Percentiles rank a stretch among this genome's conserved stretches.
These are phyloP conservation scores for Scenedesmus sp. DNA, from an alignment of 163 green algal species.

Conservation along the genomic window DNA sequence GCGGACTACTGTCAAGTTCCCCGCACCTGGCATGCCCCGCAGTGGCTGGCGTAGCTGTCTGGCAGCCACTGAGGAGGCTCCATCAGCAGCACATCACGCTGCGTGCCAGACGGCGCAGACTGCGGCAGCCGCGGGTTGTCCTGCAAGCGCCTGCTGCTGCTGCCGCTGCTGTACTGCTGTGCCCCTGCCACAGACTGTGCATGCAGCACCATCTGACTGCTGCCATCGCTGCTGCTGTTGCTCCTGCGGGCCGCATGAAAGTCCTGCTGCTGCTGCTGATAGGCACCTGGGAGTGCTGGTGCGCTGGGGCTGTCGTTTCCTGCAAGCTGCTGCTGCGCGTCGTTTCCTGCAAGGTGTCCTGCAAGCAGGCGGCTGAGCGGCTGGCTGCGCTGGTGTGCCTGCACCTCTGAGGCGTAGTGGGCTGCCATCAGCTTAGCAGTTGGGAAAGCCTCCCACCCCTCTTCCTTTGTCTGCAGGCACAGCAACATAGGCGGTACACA, in stretches of 20 bases:
- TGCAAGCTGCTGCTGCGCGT: neutral
- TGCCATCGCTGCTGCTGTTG: neutral
- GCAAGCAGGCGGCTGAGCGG: slow-evolving; percentile 24
- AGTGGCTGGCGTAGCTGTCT: slow-evolving; percentile 69
- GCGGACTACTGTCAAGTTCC: neutral
- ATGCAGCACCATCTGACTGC: neutral
- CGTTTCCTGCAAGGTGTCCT: neutral
- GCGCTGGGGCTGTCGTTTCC: neutral
- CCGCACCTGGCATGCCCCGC: slow-evolving; percentile 62
- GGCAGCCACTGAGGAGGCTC: slow-evolving; percentile 84
- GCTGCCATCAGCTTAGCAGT: slow-evolving; percentile 53
- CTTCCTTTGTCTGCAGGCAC: slow-evolving; percentile 59
- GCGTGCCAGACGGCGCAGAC: slow-evolving; percentile 19
- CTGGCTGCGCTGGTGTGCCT: neutral
- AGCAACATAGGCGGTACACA: slow-evolving; percentile 7
- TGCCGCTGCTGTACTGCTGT: neutral
- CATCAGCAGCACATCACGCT: slow-evolving; percentile 68
- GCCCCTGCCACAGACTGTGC: neutral
- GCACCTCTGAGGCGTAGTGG: slow-evolving; percentile 48
- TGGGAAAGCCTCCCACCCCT: slow-evolving; percentile 80
- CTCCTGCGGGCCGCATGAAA: too few relatives aligned
- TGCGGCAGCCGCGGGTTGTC: slow-evolving; percentile 20
- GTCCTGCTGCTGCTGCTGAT: neutral
- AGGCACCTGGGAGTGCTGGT: neutral
- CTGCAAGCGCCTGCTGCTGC: slow-evolving; percentile 17